A percentile compares a stretch with the other conserved stretches of the same genome.
Conservation (phyloP, 2,329 filamentous ascomycete genomes). For the Scedosporium minutisporum region DNA sequence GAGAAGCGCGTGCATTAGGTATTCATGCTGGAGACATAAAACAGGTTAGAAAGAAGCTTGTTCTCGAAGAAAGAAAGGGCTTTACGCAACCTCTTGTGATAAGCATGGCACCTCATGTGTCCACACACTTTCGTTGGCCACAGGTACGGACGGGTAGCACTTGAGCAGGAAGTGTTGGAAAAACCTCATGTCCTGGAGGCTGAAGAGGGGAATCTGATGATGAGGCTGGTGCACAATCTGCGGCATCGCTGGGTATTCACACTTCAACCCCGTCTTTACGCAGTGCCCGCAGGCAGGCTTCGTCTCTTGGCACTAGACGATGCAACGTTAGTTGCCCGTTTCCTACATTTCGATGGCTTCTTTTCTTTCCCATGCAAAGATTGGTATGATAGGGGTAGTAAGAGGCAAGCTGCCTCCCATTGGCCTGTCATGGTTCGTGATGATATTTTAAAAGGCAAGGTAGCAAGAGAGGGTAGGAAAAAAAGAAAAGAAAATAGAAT, state of each 20-base stretch:
- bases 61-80: too few species aligned
- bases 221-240: conserved; percentile 45
- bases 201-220: conserved; percentile 48
- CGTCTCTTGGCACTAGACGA: conserved; percentile 52
- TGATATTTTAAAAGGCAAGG: too few species aligned
- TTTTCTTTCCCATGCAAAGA: too few species aligned
- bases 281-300: conserved; percentile 55
- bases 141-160: conserved; percentile 54
- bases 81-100: conserved; percentile 45
- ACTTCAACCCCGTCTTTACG: conserved; percentile 49
- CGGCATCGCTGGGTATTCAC: conserved; percentile 48
- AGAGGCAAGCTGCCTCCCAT: too few species aligned
- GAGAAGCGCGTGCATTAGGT: conserved; percentile 61
- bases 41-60: conserved; percentile 6
- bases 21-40: conserved; percentile 40
- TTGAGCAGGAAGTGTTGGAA: conserved; percentile 57
- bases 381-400: too few species aligned
- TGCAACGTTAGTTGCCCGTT: too few species aligned
- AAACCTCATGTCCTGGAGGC: conserved; percentile 55
- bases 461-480: background rate
- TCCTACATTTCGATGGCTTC: too few species aligned
- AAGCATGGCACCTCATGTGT: conserved; percentile 57
- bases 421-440: background rate
- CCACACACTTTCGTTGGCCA: conserved; percentile 59
- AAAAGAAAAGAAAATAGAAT: too few species aligned